These are phyloP conservation scores for Coemansia sp. DNA, from an alignment of 192 early-diverging fungal genomes.

Conservation along the genomic window DNA sequence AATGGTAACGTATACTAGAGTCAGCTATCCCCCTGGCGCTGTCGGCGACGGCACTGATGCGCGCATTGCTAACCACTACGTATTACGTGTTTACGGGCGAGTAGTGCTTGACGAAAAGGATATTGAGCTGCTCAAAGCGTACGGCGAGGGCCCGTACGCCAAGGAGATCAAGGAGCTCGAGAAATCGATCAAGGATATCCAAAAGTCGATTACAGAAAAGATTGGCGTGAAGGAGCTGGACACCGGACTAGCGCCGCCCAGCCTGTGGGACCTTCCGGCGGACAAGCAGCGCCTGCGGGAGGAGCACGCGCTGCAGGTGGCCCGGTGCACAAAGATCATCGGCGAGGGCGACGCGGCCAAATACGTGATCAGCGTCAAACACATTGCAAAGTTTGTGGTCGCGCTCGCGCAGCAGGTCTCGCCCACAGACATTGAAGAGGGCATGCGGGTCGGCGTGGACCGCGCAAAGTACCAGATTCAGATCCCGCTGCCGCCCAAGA, in stretches of 20 bases:
- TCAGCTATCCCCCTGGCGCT: too few relatives aligned
- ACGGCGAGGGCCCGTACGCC: slow-evolving; percentile 98
- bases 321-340: slow-evolving; percentile 99
- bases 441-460: slow-evolving; percentile 98
- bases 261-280: slow-evolving; percentile 98
- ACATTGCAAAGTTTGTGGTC: slow-evolving; percentile 99
- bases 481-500: slow-evolving; percentile 97
- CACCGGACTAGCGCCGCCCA: slow-evolving; percentile 95
- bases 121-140: slow-evolving; percentile 56
- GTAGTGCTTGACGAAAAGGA: slow-evolving; percentile 46
- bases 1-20: slow-evolving; percentile 54
- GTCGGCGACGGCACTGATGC: too few relatives aligned
- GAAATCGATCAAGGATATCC: slow-evolving; percentile 91
- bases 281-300: slow-evolving; percentile 97
- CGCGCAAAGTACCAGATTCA: slow-evolving; percentile 99
- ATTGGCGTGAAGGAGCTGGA: slow-evolving; percentile 99
- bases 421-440: slow-evolving; percentile 99
- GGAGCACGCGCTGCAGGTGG: slow-evolving; percentile 86
- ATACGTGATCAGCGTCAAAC: slow-evolving; percentile 98
- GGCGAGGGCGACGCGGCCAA: slow-evolving; percentile 86
- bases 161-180: slow-evolving; percentile 92
- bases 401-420: slow-evolving; percentile 93
- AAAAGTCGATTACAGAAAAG: slow-evolving; percentile 98
- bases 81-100: too few relatives aligned
- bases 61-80: neutral